These are phyloP conservation scores for Globisporangium solare DNA, from an alignment of 352 stramenopile genomes.

Conservation along the genomic window DNA sequence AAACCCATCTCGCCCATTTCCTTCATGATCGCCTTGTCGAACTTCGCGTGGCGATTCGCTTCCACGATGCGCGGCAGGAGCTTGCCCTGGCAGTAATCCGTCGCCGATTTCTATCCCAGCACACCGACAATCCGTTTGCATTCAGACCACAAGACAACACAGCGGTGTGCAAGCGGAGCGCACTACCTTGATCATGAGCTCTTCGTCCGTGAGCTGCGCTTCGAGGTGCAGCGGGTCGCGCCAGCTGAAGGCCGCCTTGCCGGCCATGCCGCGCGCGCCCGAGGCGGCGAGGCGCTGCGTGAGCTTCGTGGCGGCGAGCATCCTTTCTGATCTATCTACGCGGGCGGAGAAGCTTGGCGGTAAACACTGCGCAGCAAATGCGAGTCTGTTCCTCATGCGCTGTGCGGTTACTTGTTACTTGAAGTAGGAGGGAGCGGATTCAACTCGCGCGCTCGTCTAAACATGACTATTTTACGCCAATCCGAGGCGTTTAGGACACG, in stretches of 20 bases:
- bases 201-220: conserved; percentile 85
- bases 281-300: conserved; percentile 19
- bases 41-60: conserved; percentile 93
- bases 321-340: conserved; percentile 10
- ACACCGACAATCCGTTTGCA: no score
- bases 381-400: no score
- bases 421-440: no score
- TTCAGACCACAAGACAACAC: no score
- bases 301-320: conserved; percentile 25
- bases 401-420: no score
- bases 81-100: conserved; percentile 92
- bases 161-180: no score
- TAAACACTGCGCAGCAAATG: background rate
- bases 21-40: conserved; percentile 93
- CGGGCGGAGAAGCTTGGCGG: no score
- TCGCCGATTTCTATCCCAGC: conserved; percentile 88
- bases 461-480: no score
- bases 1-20: conserved; percentile 94
- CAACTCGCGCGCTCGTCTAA: no score
- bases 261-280: conserved; percentile 36
- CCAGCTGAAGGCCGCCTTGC: conserved; percentile 67
- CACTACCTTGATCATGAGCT: conserved; percentile 90
- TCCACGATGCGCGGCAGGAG: conserved; percentile 92
- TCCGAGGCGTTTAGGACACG: no score
- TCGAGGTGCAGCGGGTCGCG: conserved; percentile 77